These are phyloP conservation scores for Brassica juncea DNA, from an alignment of 345 rosid species.

Conservation along the genomic window DNA sequence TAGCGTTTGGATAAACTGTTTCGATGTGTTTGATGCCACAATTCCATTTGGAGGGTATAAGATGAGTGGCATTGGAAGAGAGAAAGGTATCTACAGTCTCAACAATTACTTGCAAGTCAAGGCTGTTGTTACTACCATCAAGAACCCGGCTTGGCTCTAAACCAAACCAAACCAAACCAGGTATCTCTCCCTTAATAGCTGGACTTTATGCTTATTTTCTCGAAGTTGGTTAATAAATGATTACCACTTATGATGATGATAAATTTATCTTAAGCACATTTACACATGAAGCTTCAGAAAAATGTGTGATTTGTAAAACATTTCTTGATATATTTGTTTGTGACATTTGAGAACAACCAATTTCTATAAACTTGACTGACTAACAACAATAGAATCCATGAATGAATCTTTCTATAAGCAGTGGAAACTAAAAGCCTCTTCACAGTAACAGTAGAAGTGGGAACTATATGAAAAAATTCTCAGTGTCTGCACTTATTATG, in stretches of 20 bases:
- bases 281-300: neutral
- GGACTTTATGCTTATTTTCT: neutral
- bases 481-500: neutral
- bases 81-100: conserved; percentile 82
- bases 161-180: conserved; percentile 9
- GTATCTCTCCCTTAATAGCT: neutral
- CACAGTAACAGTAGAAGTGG: conserved; percentile 21
- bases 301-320: conserved; percentile 3
- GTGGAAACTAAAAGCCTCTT: conserved; percentile 20
- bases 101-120: conserved; percentile 83
- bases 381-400: conserved; percentile 29
- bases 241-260: conserved; percentile 23
- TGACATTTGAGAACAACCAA: neutral
- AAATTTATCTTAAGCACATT: conserved; percentile 1
- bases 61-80: conserved; percentile 93
- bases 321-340: neutral
- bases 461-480: neutral
- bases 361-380: conserved; percentile 16
- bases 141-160: conserved; percentile 89
- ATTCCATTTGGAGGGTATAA: conserved; percentile 95
- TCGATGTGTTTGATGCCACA: conserved; percentile 69
- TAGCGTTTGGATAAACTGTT: conserved; percentile 84
- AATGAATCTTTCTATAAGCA: conserved; percentile 11
- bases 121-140: conserved; percentile 82
- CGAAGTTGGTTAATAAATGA: neutral